These are phyloP conservation scores for Apophysomyces elegans DNA, from an alignment of 371 early-diverging fungal genomes.

Conservation along the genomic window DNA sequence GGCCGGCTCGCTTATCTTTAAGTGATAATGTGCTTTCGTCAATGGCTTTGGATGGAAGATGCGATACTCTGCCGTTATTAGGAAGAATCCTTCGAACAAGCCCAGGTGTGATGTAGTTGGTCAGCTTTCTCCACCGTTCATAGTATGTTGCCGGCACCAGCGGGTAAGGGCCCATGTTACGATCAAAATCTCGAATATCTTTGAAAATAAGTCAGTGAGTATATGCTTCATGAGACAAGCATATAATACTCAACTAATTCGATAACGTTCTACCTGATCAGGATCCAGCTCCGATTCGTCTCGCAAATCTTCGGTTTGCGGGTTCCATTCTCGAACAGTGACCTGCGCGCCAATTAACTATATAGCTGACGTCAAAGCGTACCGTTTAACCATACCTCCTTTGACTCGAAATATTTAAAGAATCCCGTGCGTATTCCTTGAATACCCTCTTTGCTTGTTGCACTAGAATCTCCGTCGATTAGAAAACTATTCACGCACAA, in stretches of 20 bases:
- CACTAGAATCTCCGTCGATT: conserved; percentile 28
- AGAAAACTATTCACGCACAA: not conserved
- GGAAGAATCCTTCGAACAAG: conserved; percentile 70
- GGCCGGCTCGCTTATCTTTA: conserved; percentile 42
- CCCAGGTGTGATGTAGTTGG: conserved; percentile 63
- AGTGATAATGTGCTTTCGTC: conserved; percentile 16
- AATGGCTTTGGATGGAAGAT: conserved; percentile 33
- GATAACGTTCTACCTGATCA: conserved; percentile 50
- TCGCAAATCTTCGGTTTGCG: conserved; percentile 57
- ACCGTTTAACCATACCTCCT: conserved; percentile 55
- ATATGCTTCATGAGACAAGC: not conserved
- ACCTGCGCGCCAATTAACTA: conserved; percentile 48
- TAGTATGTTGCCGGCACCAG: conserved; percentile 64
- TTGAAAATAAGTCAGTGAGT: not conserved
- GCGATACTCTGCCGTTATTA: conserved; percentile 56
- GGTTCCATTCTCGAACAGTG: conserved; percentile 75
- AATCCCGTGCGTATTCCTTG: conserved; percentile 76
- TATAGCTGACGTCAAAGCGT: conserved; percentile 5
- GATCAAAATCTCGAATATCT: conserved; percentile 84
- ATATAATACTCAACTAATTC: conserved; percentile 35
- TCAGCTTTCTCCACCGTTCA: conserved; percentile 76
- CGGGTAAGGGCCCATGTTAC: conserved; percentile 88
- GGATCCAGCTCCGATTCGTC: conserved; percentile 54
- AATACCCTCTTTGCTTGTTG: conserved; percentile 58
- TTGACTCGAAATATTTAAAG: conserved; percentile 68